Base-by-base conservation (phyloP, 2,329 filamentous ascomycete genomes). In the Hypoxylon sp. region DNA sequence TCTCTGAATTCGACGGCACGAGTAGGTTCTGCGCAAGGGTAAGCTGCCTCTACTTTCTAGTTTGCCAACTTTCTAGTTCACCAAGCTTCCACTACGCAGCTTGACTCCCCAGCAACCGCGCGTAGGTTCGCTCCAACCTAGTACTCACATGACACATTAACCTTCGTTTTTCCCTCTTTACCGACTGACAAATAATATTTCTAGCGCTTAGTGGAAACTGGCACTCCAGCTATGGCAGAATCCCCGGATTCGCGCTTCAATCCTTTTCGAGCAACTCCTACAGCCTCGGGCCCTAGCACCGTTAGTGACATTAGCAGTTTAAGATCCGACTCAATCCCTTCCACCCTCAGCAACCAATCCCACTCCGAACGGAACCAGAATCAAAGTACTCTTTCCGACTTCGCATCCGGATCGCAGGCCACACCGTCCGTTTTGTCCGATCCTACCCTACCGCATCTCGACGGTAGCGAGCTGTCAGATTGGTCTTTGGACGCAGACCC, bases 141-240 rank as follows among this genome's bases (percentile, higher is more conserved):
- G n/a, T n/a, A n/a, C n/a, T n/a, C n/a, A n/a, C n/a, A n/a, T n/a
- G n/a, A n/a, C n/a, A n/a, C n/a, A n/a, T n/a, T n/a, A n/a, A n/a
- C n/a, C n/a, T n/a, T n/a, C n/a, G n/a, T n/a, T n/a, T n/a, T n/a
- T n/a, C n/a, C n/a, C n/a, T n/a, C n/a, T n/a, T n/a, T 29, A 29
- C 26, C 26, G 6, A 29, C 26, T 29, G 6, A 29, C 26, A 23
- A 21, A 10, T n/a, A n/a, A n/a, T n/a, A n/a, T n/a, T n/a, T n/a
- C n/a, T n/a, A n/a, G n/a, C n/a, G n/a, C n/a, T n/a, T n/a, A n/a
- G n/a, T n/a, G n/a, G n/a, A n/a, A n/a, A n/a, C 23, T 15, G 20
- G 18, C 38, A 17, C n/a, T 31, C 43, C 23, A 37, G 41, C 27
- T 52, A 69, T 69, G 67, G 65, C 58, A 45, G 67, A 68, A 58